Conservation (phyloP, 1,139 yeast species). For the Lodderomyces elongisporus region DNA sequence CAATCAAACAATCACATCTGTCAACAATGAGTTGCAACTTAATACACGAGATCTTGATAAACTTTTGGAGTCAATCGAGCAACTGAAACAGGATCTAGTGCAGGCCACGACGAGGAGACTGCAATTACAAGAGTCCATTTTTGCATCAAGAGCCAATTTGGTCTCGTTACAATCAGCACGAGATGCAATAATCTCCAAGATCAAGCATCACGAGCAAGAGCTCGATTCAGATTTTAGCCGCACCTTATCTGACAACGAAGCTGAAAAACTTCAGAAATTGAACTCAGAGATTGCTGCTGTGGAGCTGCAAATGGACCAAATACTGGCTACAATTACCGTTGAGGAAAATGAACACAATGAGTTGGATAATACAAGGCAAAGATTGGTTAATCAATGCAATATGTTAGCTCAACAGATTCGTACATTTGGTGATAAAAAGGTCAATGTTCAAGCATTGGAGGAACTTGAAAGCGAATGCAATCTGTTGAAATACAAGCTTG, state of each 20-base stretch:
- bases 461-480: slow-evolving; percentile 31
- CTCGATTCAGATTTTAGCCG: slow-evolving; percentile 50
- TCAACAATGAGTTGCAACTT: slow-evolving; percentile 43
- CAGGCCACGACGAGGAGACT: slow-evolving; percentile 37
- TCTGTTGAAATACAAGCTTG: slow-evolving; percentile 14
- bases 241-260: slow-evolving; percentile 41
- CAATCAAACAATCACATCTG: slow-evolving; percentile 24
- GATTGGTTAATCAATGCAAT: slow-evolving; percentile 25
- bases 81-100: slow-evolving; percentile 37
- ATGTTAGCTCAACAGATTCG: slow-evolving; percentile 8
- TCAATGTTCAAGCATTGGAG: slow-evolving; percentile 35
- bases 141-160: slow-evolving; percentile 18
- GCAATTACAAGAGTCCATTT: slow-evolving; percentile 39
- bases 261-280: slow-evolving; percentile 32
- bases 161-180: slow-evolving; percentile 22
- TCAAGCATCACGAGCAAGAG: slow-evolving; percentile 47
- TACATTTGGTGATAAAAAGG: slow-evolving; percentile 5
- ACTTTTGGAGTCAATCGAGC: slow-evolving; percentile 38
- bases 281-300: slow-evolving; percentile 32
- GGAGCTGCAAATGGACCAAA: slow-evolving; percentile 38
- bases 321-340: slow-evolving; percentile 41
- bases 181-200: slow-evolving; percentile 23
- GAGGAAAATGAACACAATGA: slow-evolving; percentile 49
- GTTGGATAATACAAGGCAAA: slow-evolving; percentile 55
- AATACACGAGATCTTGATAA: slow-evolving; percentile 34